phyloP scores from a whole-genome alignment of 1,139 yeast species.

The Hemisphaericaspora subhashii region DNA sequence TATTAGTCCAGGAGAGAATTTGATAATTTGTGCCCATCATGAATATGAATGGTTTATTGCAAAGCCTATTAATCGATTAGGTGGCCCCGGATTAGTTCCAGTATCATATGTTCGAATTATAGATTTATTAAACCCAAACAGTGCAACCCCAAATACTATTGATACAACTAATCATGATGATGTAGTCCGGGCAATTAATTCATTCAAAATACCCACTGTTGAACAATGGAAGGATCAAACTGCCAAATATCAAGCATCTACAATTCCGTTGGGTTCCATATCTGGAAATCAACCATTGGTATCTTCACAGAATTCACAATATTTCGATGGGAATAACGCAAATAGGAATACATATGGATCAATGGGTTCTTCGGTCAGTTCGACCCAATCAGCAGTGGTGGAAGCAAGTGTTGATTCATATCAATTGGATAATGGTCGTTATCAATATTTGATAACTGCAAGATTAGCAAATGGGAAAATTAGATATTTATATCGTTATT shows the following conservation, averaged over 20 bases:
- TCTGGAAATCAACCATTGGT: conserved; percentile 27
- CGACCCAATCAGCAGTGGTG: conserved; percentile 37
- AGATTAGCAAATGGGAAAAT: conserved; percentile 66
- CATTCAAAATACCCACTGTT: conserved; percentile 79
- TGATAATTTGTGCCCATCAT: conserved; percentile 93
- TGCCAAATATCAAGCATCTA: conserved; percentile 89
- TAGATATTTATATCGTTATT: conserved; percentile 80
- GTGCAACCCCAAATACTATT: conserved; percentile 14
- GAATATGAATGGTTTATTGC: conserved; percentile 98
- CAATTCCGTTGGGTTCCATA: conserved; percentile 70
- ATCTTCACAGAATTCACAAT: conserved; percentile 39
- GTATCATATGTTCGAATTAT: conserved; percentile 85
- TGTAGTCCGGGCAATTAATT: conserved; percentile 43
- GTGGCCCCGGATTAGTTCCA: conserved; percentile 97
- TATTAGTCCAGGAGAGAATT: conserved; percentile 81
- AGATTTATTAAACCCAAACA: conserved; percentile 58
- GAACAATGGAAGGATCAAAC: conserved; percentile 94
- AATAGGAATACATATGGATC: conserved; percentile 14
- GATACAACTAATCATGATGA: conserved; percentile 25
- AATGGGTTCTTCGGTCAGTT: conserved; percentile 36
- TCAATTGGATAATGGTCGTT: conserved; percentile 80
- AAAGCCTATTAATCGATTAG: conserved; percentile 89
- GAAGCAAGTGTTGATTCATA: conserved; percentile 80
- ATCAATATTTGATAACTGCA: conserved; percentile 81
- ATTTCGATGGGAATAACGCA: conserved; percentile 24